These are phyloP conservation scores for Aspergillus incahuasiensis DNA, from an alignment of 495 filamentous ascomycete species.

Conservation along the genomic window DNA sequence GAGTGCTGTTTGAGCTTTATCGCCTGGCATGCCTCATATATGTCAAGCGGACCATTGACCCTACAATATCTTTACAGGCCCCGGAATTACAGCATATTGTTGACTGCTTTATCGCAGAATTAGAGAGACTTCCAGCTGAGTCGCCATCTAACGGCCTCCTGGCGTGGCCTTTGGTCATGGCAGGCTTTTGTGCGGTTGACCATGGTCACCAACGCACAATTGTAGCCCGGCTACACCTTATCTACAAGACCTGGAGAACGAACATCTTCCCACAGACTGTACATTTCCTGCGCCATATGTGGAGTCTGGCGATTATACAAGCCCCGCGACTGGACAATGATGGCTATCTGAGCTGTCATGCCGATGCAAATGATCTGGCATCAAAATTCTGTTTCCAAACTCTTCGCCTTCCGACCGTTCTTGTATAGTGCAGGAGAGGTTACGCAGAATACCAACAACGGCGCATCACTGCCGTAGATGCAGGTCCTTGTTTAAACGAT, in stretches of 20 bases:
- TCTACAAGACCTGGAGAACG: slow-evolving; percentile 1
- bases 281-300: not conserved
- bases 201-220: slow-evolving; percentile 13
- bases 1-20: not conserved
- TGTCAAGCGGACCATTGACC: not conserved
- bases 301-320: not conserved
- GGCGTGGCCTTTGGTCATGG: slow-evolving; percentile 20
- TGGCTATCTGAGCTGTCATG: not conserved
- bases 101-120: not conserved
- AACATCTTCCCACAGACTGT: slow-evolving; percentile 3
- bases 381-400: not conserved
- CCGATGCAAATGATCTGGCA: not conserved
- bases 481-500: not conserved
- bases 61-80: not conserved
- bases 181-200: slow-evolving; percentile 9
- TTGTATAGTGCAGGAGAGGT: not conserved
- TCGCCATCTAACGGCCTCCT: slow-evolving; percentile 15
- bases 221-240: slow-evolving; percentile 1
- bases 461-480: no score
- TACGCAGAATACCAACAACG: not conserved
- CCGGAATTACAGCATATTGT: not conserved
- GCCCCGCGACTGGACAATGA: not conserved
- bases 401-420: not conserved
- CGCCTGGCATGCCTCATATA: not conserved
- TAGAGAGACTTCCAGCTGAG: slow-evolving; percentile 7